phyloP scores from a whole-genome alignment of 2,329 filamentous ascomycete species.

The Trichothecium roseum region DNA sequence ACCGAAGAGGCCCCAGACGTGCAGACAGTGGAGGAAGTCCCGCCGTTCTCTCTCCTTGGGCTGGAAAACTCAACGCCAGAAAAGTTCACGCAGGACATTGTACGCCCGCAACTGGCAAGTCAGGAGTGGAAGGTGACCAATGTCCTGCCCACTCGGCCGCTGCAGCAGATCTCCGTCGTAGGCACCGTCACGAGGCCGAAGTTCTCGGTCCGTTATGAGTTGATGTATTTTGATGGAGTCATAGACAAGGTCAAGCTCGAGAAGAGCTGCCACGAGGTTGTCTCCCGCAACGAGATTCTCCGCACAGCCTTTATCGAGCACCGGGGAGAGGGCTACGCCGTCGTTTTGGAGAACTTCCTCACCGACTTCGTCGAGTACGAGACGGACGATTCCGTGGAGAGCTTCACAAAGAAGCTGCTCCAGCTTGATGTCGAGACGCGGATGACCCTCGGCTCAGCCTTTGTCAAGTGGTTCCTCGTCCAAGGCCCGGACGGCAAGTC shows the following conservation, averaged over 20 bases:
- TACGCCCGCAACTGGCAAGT: constrained; percentile 41
- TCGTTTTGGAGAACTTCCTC: constrained; percentile 45
- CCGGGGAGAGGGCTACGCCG: constrained; percentile 38
- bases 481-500: constrained; percentile 19
- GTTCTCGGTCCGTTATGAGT: constrained; percentile 53
- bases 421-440: constrained; percentile 43
- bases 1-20: constrained; percentile 18
- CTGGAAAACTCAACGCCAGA: constrained; percentile 20
- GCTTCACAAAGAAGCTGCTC: constrained; percentile 43
- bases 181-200: constrained; percentile 47
- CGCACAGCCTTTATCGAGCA: constrained; percentile 53
- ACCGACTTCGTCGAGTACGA: constrained; percentile 41
- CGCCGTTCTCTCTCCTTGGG: constrained; percentile 41
- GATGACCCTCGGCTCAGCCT: constrained; percentile 48
- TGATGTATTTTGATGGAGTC: constrained; percentile 47
- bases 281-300: constrained; percentile 52
- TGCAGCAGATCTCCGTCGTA: constrained; percentile 48
- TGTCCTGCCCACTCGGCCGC: constrained; percentile 45
- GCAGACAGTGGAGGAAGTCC: constrained; percentile 15
- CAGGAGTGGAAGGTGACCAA: constrained; percentile 37
- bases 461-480: constrained; percentile 49
- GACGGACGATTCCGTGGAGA: constrained; percentile 34
- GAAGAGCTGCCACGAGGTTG: constrained; percentile 41
- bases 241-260: constrained; percentile 39
- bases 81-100: constrained; percentile 32